Base-by-base conservation (phyloP, 2,329 filamentous ascomycete species). In the Colletotrichum viniferum region DNA sequence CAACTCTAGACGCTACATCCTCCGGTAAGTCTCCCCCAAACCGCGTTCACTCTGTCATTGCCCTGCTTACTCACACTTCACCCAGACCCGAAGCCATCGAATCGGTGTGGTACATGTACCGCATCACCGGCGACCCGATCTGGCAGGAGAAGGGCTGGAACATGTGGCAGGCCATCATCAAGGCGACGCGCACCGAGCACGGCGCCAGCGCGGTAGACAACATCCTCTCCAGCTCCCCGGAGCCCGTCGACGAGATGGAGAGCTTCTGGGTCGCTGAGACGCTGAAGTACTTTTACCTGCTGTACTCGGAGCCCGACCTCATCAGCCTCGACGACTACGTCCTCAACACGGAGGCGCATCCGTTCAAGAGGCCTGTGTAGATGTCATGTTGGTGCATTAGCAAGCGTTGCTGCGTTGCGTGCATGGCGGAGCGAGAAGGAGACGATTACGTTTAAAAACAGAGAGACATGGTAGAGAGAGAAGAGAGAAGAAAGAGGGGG, bases 251-350 rank as follows among this genome's bases (percentile, higher is more conserved):
- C 82, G 87, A 88, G 78, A 96, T 96, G 94, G 94, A 98, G 86
- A 96, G 94, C 81, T 98, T 97, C 84, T 98, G 96, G 95, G 88
- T 95, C 76, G 94, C 94, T 5, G 96, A 98, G 88, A 98, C 95
- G 55, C 87, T 98, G 79, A 98, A 98, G 87, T 98, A 98, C 82
- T 98, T 97, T 78, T 98, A 95, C 82, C 84, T 98, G 72, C 88
- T 98, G 65, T 98, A 94, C 82, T 92, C 92, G 26, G 84, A 92
- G 71, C 92, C 94, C 0, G 87, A 89, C 66, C 85, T 93, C n/a
- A 85, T 94, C 55, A 93, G 89, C 80, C 84, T 94, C 71, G 93
- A 94, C 81, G 91, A 93, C 68, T 94, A 90, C 88, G 92, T 94
- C 62, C 84, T 94, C 76, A 92, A 92, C 80, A 92, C 91, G 0